Percentiles rank a stretch among this genome's conserved stretches.
phyloP scores from a whole-genome alignment of 257 asterid species.

The Solanum phureja region DNA sequence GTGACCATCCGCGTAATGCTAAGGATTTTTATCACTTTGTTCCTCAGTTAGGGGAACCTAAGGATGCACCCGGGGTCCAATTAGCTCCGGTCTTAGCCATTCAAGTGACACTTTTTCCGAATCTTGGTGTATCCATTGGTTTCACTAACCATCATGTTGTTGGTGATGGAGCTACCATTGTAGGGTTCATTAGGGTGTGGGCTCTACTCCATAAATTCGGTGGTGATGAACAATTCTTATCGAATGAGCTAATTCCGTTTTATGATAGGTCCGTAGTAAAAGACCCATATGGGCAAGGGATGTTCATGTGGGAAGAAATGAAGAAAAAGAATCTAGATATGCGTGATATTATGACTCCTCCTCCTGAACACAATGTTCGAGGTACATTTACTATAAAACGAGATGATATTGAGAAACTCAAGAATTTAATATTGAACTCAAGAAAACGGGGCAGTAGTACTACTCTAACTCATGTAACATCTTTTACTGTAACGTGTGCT shows the following conservation, averaged over 20 bases:
- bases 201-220: conserved; percentile 1
- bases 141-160: not conserved
- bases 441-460: not conserved
- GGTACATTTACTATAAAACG: conserved; percentile 10
- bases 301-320: not conserved
- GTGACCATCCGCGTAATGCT: not conserved
- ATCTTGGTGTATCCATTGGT: conserved; percentile 6
- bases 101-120: conserved; percentile 13
- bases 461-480: conserved; percentile 11
- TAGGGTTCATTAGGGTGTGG: conserved; percentile 5
- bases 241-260: not conserved
- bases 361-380: not conserved
- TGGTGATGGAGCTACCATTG: conserved; percentile 8
- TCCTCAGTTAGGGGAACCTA: not conserved
- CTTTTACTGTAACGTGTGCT: conserved; percentile 19
- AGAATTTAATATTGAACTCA: conserved; percentile 7
- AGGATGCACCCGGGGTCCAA: not conserved
- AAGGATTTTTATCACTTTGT: conserved; percentile 1
- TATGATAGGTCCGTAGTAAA: conserved; percentile 6
- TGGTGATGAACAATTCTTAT: not conserved
- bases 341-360: not conserved
- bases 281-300: conserved; percentile 3
- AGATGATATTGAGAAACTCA: conserved; percentile 10
- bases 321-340: not conserved
- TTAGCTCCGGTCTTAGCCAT: not conserved